These are phyloP conservation scores for Zopfia rhizophila DNA, from an alignment of 2,329 filamentous ascomycete species.

Conservation along the genomic window DNA sequence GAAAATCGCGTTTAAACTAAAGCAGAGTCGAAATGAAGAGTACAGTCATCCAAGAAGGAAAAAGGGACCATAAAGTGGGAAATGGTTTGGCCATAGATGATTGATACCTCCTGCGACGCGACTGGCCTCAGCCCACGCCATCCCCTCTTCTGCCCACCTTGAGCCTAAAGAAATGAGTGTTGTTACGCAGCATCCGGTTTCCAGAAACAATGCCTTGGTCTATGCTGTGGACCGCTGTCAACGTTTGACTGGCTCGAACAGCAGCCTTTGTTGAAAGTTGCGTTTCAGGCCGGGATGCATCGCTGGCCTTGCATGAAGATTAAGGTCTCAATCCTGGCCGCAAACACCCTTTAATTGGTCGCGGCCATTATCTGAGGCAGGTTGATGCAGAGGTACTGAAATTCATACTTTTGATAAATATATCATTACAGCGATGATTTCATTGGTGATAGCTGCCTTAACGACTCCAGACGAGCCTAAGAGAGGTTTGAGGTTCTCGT, in stretches of 20 bases:
- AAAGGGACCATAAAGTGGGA: background rate
- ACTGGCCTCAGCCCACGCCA: conserved; percentile 9
- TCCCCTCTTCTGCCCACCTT: no score
- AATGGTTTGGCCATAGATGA: conserved; percentile 3
- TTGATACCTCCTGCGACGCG: conserved; percentile 17
- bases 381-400: conserved; percentile 32
- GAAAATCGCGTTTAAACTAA: background rate
- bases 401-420: conserved; percentile 16
- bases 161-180: conserved; percentile 5
- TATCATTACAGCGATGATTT: conserved; percentile 11
- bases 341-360: conserved; percentile 20
- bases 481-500: no score
- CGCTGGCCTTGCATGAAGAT: conserved; percentile 7
- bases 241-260: conserved; percentile 1
- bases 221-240: conserved; percentile 11
- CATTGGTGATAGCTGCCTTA: no score
- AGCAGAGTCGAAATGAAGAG: no score
- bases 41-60: background rate
- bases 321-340: conserved; percentile 5
- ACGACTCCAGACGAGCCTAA: no score
- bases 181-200: conserved; percentile 6
- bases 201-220: conserved; percentile 1
- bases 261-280: conserved; percentile 6
- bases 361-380: conserved; percentile 13
- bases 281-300: conserved; percentile 23